Base-by-base conservation (phyloP, 441 rosid genomes). In the Gossypium aridum region DNA sequence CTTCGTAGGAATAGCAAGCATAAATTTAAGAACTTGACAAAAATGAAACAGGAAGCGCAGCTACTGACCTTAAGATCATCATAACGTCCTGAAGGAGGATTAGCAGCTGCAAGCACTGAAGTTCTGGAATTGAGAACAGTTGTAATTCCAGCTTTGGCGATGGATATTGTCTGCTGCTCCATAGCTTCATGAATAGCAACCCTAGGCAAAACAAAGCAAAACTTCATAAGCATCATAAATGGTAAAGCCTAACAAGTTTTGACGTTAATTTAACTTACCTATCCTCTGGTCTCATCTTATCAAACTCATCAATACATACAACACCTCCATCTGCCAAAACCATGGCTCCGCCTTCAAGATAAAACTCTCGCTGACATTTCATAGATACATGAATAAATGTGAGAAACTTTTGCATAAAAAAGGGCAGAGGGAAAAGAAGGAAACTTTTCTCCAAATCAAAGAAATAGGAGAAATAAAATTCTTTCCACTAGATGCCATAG, bases 271-370 rank as follows among this genome's bases (percentile, higher is more conserved):
- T 14, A 28, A 76, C 13, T 73, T 89, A 91, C 98, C 98, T 87
- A 78, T 93, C 99, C 84, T 95, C 99, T 4, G 99, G 90, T 83
- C 98, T 91, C 99, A 95, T 93, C 85, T 95, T 95, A 87, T 95
- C 97, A 76, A 95, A 95, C 83, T 93, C 99, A 56, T 95, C 98
- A 64, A 95, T 95, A 77, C 99, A 95, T 23, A 95, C 98, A 80
- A 95, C 99, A 54, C 98, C 99, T 56, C 98, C 98, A 83, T 95
- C 99, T 53, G 99, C 98, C 89, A 95, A 87, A 83, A 95, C 99
- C 99, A 95, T 95, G 72, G 98, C 99, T 71, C 99, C 99, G 28
- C 98, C 99, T 88, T 93, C 99, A 56, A 95, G 98, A 81, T 95
- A 95, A 86, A 95, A 95, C 80, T 95, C 98, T 6, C 96, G 91